Evolutionary conservation across 208 protist species (phyloP).

Genomic region (Naegleria gruberi): DNA sequence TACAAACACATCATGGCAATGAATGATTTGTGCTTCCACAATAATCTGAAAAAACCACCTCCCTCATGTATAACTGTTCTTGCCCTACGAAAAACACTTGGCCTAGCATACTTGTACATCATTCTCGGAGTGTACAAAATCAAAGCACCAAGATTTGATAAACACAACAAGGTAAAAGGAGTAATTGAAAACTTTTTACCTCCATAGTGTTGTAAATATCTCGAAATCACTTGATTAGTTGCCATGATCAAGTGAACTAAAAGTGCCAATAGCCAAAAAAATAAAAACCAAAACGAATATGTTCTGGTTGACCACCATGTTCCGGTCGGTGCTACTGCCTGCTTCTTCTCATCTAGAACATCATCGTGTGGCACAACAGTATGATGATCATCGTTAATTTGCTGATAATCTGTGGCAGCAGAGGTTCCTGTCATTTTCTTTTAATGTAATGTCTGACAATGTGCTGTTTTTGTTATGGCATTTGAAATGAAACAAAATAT

Average conservation of each 20-base stretch:
- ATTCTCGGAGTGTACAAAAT: neutral
- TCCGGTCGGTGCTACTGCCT: too few relatives aligned
- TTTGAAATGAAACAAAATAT: too few relatives aligned
- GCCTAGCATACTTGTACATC: neutral
- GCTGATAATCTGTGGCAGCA: too few relatives aligned
- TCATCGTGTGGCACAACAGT: too few relatives aligned
- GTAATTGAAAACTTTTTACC: neutral
- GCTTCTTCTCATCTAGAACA: too few relatives aligned
- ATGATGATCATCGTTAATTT: too few relatives aligned
- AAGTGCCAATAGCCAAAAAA: neutral
- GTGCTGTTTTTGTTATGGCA: too few relatives aligned
- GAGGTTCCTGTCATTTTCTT: too few relatives aligned
- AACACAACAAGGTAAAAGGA: neutral
- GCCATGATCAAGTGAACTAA: neutral
- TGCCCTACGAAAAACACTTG: neutral
- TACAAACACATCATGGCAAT: neutral
- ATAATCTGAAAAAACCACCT: neutral
- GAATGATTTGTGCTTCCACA: neutral
- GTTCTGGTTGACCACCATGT: too few relatives aligned
- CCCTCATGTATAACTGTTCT: neutral
- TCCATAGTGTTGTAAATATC: neutral
- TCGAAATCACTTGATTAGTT: neutral
- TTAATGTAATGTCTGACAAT: too few relatives aligned
- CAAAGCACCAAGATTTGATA: neutral
- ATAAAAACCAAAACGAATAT: neutral